Base-by-base conservation (phyloP, 169 alveolate species). In the Eimeria necatrix region DNA sequence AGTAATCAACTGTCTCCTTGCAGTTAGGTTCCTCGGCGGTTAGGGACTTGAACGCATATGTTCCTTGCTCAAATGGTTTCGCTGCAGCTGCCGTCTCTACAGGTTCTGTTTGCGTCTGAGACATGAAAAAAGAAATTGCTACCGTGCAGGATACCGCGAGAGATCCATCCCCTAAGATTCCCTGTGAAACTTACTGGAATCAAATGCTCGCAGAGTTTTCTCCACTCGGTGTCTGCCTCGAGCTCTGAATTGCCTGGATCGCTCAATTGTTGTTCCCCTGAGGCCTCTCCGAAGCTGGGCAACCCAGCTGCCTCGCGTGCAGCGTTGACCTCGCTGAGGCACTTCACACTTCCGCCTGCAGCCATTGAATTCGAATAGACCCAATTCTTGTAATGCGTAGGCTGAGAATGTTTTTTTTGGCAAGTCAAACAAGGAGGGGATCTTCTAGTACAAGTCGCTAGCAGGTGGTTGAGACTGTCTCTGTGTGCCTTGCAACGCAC, bases 31-130 rank as follows among this genome's bases (percentile, higher is more conserved):
- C 1, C 0, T 0, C 49, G 20, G 12, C 6, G 6, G 52, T 48
- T 24, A 81, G 16, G 74, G 16, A 26, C 24, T 51, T 59, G 74
- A 24, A 81, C 90, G 90, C 90, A 70, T 81, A 81, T 81, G 90
- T 81, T n/a, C 90, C 90, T 32, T 52, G 16, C 53, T 4, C 18
- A n/a, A 76, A 76, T 2, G 9, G 4, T 4, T 9, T 26, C 4
- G 18, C 51, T 4, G 41, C 14, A 6, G 4, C 16, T 16, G 18
- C 18, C 26, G 4, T 0, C 20, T 12, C 20, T 2, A 24, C 48
- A 14, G 16, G 41, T 74, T 32, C 85, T 74, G 85, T 46, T 10
- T 24, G 59, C 85, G 48, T 4, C 60, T 4, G 48, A 4, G 18
- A 46, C 22, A 20, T 26, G 85, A 46, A 6, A n/a, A 1, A 46